A percentile compares a stretch with the other conserved stretches of the same genome.
phyloP scores from a whole-genome alignment of 805 yeast species.

The Clavispora fructus region DNA sequence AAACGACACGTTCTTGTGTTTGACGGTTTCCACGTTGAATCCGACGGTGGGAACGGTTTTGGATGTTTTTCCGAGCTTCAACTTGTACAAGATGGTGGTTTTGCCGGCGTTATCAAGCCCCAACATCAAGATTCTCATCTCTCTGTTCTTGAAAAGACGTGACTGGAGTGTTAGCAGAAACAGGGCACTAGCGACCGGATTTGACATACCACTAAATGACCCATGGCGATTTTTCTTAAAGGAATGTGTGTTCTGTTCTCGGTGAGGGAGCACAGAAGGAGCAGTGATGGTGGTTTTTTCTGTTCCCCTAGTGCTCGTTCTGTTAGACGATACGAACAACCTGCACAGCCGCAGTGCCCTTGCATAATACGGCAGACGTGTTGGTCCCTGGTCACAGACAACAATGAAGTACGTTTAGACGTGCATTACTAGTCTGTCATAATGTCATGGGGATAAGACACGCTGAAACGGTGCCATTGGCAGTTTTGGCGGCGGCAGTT shows the following conservation, averaged over 20 bases:
- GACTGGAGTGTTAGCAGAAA: conserved; percentile 22
- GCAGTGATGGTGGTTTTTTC: not conserved
- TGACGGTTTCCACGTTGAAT: conserved; percentile 84
- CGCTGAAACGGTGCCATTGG: too few species aligned
- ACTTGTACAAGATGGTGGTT: conserved; percentile 79
- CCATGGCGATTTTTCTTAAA: conserved; percentile 10
- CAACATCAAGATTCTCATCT: conserved; percentile 91
- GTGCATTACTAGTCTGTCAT: not conserved
- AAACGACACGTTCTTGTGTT: conserved; percentile 74
- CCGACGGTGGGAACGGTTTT: conserved; percentile 92
- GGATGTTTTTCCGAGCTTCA: conserved; percentile 67
- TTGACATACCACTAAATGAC: conserved; percentile 17
- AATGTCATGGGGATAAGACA: too few species aligned
- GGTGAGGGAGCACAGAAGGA: not conserved
- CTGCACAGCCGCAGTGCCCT: not conserved
- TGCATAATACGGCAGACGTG: not conserved
- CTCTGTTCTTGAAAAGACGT: conserved; percentile 66
- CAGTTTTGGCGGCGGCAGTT: too few species aligned
- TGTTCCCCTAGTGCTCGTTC: not conserved
- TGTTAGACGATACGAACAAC: not conserved
- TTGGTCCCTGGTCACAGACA: not conserved
- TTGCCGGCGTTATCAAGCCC: conserved; percentile 94
- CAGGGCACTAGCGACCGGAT: too few species aligned
- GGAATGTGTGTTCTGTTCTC: not conserved
- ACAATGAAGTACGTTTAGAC: not conserved